Evolutionary conservation across 768 basidiomycete genomes (phyloP), one percentile per base, ranked within the genome.

Genomic region (Amanita thiersii): DNA sequence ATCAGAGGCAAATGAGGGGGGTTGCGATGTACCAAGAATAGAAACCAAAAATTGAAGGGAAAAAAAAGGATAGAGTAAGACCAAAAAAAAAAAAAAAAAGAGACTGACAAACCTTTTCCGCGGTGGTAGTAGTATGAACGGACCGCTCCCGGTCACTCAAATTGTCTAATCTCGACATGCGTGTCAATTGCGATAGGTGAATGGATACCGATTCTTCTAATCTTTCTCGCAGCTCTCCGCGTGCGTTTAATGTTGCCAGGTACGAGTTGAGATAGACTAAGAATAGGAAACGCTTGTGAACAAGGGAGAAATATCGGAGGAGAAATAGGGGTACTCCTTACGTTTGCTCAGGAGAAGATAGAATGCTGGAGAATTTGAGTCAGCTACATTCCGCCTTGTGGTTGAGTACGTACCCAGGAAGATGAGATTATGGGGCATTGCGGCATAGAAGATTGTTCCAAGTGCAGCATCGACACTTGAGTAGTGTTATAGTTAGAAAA

Each of bases 221-320:
- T 32, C 50, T 56, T 26, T 58, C 58, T 6, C 68, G 66, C 17
- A 75, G 60, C 1, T 55, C 50, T 32, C 61, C 56, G 0, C 74
- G 63, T 9, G 70, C 68, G 42, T 77, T 77, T 26, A 77, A 62
- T 62, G 57, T 57, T 20, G 76, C 73, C 5, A 79, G 63, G 49
- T 76, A 75, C 5, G 75, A 72, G 47, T 77, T 77, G 10, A 72
- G 59, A 48, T 77, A 78, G 18, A 79, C 73, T 78, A 4, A 37
- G 26, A 44, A 11, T 29, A 25, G 20, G n/a, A 10, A 35, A 14
- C 24, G 19, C 23, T 7, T 30, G 4, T 17, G 5, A 33, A n/a
- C n/a, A n/a, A n/a, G n/a, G n/a, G n/a, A n/a, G n/a, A n/a, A 14
- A 24, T 28, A 24, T 30, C n/a, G 30, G 26, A 24, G 9, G 38